Percentiles rank a stretch among this genome's conserved stretches.
phyloP scores from a whole-genome alignment of 2,329 filamentous ascomycete genomes.

The Metarhizium album region DNA sequence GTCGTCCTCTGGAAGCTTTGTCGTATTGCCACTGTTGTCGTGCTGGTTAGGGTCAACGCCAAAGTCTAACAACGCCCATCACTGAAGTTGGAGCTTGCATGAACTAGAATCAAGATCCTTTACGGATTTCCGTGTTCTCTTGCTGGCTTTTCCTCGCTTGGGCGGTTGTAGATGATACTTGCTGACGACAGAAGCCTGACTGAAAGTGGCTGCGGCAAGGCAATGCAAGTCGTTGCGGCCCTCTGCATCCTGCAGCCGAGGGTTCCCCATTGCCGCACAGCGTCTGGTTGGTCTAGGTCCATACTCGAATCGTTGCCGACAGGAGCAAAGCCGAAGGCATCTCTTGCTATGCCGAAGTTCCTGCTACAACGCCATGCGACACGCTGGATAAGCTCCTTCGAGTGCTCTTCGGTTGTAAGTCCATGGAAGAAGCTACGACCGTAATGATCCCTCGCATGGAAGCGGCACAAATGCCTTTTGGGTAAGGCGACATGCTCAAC shows the following conservation, averaged over 20 bases:
- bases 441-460: conserved; percentile 34
- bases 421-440: conserved; percentile 43
- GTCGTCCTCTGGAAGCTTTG: conserved; percentile 39
- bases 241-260: conserved; percentile 19
- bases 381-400: conserved; percentile 18
- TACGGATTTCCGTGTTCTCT: conserved; percentile 12
- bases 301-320: conserved; percentile 3
- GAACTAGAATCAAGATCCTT: conserved; percentile 24
- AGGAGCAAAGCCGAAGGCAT: conserved; percentile 35
- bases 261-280: conserved; percentile 10
- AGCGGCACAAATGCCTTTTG: not conserved
- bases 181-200: conserved; percentile 25
- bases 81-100: conserved; percentile 18
- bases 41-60: conserved; percentile 42
- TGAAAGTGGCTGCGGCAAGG: conserved; percentile 43
- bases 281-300: not conserved
- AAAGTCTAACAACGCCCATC: conserved; percentile 21
- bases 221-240: conserved; percentile 49
- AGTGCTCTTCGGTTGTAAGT: conserved; percentile 14
- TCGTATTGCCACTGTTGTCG: conserved; percentile 39
- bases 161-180: conserved; percentile 17
- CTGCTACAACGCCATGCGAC: conserved; percentile 25
- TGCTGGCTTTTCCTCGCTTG: conserved; percentile 4
- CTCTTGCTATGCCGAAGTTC: conserved; percentile 26
- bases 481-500: conserved; percentile 14